These are phyloP conservation scores for sweet orange (Citrus sinensis) DNA, from an alignment of 345 rosid species.

Conservation along the genomic window DNA sequence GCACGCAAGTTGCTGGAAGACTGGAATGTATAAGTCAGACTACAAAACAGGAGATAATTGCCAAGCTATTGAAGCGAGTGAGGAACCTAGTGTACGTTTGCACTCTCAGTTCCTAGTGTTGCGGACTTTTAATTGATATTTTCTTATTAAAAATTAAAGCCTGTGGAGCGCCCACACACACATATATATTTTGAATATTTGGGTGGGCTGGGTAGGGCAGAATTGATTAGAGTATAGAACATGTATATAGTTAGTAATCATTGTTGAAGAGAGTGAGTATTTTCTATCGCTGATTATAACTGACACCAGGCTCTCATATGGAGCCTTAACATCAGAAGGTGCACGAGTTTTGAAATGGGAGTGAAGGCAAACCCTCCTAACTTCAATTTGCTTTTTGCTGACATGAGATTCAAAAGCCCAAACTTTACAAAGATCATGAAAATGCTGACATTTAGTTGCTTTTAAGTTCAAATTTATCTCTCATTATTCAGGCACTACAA, in stretches of 20 bases:
- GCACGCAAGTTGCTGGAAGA: constrained; percentile 60
- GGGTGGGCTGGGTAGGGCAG: background rate
- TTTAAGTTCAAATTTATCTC: background rate
- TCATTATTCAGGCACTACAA: background rate
- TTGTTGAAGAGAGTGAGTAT: background rate
- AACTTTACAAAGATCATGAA: background rate
- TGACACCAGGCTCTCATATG: background rate
- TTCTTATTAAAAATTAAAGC: constrained; percentile 10
- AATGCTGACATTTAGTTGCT: background rate
- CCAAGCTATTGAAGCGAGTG: constrained; percentile 65
- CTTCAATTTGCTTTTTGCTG: background rate
- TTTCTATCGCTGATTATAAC: background rate
- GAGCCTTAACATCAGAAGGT: background rate
- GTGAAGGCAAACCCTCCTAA: background rate
- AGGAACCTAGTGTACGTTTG: constrained; percentile 69
- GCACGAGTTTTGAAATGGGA: background rate
- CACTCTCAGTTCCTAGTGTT: constrained; percentile 12
- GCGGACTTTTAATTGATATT: constrained; percentile 13
- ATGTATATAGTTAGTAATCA: background rate
- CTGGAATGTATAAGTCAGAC: constrained; percentile 55
- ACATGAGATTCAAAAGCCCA: background rate
- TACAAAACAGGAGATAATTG: constrained; percentile 53
- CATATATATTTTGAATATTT: background rate
- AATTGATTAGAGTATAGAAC: background rate
- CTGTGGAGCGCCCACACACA: no score